Evolutionary conservation across 2,329 filamentous ascomycete species (phyloP).

Genomic region (Hawksworthiomyces lignivorus): DNA sequence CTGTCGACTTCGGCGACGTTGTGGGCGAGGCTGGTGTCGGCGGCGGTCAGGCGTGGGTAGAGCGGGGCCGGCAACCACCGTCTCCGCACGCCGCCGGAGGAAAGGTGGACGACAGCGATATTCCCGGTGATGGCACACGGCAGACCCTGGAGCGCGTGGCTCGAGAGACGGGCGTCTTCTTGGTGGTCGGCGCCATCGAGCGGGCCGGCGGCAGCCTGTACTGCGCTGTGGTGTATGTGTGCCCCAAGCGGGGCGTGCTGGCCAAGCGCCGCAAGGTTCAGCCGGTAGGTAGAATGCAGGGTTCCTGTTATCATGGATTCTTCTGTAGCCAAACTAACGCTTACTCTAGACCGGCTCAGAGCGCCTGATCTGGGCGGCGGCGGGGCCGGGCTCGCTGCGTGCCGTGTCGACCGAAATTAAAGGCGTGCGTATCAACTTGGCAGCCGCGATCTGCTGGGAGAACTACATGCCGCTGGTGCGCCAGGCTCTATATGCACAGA

Average conservation of each 20-base stretch:
- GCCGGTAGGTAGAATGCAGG: slow-evolving; percentile 50
- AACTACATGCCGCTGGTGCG: slow-evolving; percentile 90
- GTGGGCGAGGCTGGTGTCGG: slow-evolving; percentile 50
- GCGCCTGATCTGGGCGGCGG: slow-evolving; percentile 82
- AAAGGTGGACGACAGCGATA: slow-evolving; percentile 28
- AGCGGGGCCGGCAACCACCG: slow-evolving; percentile 1
- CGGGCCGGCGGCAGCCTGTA: slow-evolving; percentile 75
- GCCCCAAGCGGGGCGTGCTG: slow-evolving; percentile 61
- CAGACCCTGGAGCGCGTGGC: slow-evolving; percentile 74
- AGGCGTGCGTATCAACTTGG: slow-evolving; percentile 71
- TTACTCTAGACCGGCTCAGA: slow-evolving; percentile 61
- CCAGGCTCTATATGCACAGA: slow-evolving; percentile 78
- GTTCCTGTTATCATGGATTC: background rate
- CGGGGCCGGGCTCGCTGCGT: slow-evolving; percentile 66
- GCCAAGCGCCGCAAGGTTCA: slow-evolving; percentile 90
- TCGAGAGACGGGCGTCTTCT: slow-evolving; percentile 68
- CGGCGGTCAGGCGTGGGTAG: slow-evolving; percentile 64
- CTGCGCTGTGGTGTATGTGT: slow-evolving; percentile 75
- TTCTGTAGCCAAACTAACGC: slow-evolving; percentile 2
- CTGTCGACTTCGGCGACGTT: slow-evolving; percentile 79
- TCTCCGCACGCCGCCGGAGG: no score
- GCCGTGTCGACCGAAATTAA: slow-evolving; percentile 74
- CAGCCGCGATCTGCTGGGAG: slow-evolving; percentile 91
- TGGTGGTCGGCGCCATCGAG: slow-evolving; percentile 76
- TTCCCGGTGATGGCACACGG: slow-evolving; percentile 54